These are phyloP conservation scores for Pyronema omphalodes DNA, from an alignment of 495 filamentous ascomycete genomes.

Conservation along the genomic window DNA sequence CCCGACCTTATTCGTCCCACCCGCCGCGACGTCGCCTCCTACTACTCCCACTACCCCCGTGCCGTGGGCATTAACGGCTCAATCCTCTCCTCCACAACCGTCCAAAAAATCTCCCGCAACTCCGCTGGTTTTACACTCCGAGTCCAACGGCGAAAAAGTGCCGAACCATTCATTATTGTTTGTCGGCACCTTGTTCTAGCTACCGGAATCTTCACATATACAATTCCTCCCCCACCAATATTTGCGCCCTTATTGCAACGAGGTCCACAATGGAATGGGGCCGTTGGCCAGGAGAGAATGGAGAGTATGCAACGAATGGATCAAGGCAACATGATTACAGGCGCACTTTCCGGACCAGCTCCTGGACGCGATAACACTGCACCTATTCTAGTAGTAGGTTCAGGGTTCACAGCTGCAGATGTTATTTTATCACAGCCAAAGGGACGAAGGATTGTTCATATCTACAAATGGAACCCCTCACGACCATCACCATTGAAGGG, in stretches of 20 bases:
- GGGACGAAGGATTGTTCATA: constrained; percentile 38
- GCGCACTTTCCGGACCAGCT: too few relatives aligned
- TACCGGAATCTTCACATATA: constrained; percentile 42
- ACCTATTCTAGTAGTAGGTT: constrained; percentile 33
- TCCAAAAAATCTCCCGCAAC: constrained; percentile 31
- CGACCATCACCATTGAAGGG: constrained; percentile 40
- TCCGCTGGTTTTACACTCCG: constrained; percentile 30
- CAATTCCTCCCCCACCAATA: constrained; percentile 34
- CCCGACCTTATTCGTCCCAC: constrained; percentile 40
- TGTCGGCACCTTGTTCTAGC: constrained; percentile 47
- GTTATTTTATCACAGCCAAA: constrained; percentile 41
- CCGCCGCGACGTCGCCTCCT: constrained; percentile 38
- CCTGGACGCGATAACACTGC: too few relatives aligned
- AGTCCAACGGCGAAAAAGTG: constrained; percentile 6
- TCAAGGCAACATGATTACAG: too few relatives aligned
- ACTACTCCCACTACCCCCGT: constrained; percentile 38
- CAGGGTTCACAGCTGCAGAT: constrained; percentile 42
- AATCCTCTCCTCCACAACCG: constrained; percentile 30
- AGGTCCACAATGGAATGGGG: background rate
- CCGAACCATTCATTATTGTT: constrained; percentile 24
- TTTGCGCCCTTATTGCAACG: constrained; percentile 27
- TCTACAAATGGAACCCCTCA: constrained; percentile 43
- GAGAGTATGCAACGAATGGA: background rate
- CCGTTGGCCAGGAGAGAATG: background rate
- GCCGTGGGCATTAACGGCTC: constrained; percentile 35